Evolutionary conservation across 768 basidiomycete species (phyloP).

Genomic region (Termitomyces sp.): DNA sequence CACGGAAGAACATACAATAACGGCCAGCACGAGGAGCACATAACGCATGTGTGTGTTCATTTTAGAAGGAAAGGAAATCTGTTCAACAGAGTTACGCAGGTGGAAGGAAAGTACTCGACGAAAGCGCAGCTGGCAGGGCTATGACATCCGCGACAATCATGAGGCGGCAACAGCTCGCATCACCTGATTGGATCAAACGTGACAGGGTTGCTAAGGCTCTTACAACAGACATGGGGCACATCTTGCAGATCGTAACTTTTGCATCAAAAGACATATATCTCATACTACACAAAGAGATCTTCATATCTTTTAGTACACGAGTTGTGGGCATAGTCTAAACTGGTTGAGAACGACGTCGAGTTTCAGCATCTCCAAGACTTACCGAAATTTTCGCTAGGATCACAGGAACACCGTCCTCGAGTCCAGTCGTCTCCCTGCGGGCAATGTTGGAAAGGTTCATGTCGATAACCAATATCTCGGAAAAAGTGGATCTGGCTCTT

Average conservation of each 20-base stretch:
- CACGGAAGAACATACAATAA: slow-evolving; percentile 30
- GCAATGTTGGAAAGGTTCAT: slow-evolving; percentile 78
- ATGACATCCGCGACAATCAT: neutral
- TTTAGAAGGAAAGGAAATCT: slow-evolving; percentile 12
- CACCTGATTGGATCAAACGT: no score
- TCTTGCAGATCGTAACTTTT: no score
- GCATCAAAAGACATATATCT: neutral
- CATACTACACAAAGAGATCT: slow-evolving; percentile 22
- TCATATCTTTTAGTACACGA: slow-evolving; percentile 37
- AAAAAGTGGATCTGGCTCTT: slow-evolving; percentile 81
- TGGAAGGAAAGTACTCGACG: neutral
- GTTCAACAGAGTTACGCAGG: slow-evolving; percentile 5
- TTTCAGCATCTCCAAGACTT: slow-evolving; percentile 14
- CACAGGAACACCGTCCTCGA: slow-evolving; percentile 65
- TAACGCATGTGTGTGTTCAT: slow-evolving; percentile 59
- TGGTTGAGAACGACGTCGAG: neutral
- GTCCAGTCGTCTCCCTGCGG: slow-evolving; percentile 50
- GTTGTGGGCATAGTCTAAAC: slow-evolving; percentile 32
- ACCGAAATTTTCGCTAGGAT: slow-evolving; percentile 69
- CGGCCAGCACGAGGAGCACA: slow-evolving; percentile 40
- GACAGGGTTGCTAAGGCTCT: neutral
- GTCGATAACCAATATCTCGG: slow-evolving; percentile 77
- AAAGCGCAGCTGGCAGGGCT: slow-evolving; percentile 2
- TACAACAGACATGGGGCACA: no score
- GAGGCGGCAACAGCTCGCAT: neutral